Conservation (phyloP, 768 basidiomycete species). For the Glaciozyma antarctica region DNA sequence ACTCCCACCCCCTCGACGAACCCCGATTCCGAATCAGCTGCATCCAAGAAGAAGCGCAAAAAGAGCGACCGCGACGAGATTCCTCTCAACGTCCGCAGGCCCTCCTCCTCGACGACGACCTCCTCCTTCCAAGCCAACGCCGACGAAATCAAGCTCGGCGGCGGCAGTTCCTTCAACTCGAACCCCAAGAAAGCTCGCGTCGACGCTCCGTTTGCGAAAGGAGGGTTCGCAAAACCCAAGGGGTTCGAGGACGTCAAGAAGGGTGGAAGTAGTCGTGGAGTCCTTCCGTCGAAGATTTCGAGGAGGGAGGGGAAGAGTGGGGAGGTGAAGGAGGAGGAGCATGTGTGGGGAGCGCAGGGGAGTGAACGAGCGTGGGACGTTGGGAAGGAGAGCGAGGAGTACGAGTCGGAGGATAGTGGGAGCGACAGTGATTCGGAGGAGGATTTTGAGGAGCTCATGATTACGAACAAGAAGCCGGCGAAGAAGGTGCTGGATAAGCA, state of each 20-base stretch:
- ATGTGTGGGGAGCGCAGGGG: slow-evolving; percentile 13
- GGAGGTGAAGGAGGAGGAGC: background rate
- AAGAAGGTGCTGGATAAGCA: background rate
- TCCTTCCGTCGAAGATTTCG: too few relatives aligned
- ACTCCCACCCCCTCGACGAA: background rate
- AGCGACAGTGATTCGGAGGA: background rate
- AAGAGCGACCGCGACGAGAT: background rate
- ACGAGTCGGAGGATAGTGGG: background rate
- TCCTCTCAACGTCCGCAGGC: background rate
- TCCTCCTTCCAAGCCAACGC: background rate
- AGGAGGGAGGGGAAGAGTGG: background rate
- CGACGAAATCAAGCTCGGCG: background rate
- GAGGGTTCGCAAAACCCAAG: slow-evolving; percentile 9
- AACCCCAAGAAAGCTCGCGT: background rate
- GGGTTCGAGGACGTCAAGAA: slow-evolving; percentile 23
- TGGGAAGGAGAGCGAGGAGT: background rate
- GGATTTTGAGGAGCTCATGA: background rate
- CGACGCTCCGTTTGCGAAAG: background rate
- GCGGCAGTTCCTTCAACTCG: background rate
- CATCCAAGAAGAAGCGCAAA: slow-evolving; percentile 2
- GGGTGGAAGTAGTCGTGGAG: background rate
- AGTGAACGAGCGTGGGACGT: slow-evolving; percentile 17
- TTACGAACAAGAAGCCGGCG: background rate
- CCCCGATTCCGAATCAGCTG: background rate
- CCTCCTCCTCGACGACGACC: background rate